Percentiles rank a stretch among this genome's conserved stretches.
These are phyloP conservation scores for Sugiyamaella neomexicana DNA, from an alignment of 1,139 yeast genomes.

Conservation along the genomic window DNA sequence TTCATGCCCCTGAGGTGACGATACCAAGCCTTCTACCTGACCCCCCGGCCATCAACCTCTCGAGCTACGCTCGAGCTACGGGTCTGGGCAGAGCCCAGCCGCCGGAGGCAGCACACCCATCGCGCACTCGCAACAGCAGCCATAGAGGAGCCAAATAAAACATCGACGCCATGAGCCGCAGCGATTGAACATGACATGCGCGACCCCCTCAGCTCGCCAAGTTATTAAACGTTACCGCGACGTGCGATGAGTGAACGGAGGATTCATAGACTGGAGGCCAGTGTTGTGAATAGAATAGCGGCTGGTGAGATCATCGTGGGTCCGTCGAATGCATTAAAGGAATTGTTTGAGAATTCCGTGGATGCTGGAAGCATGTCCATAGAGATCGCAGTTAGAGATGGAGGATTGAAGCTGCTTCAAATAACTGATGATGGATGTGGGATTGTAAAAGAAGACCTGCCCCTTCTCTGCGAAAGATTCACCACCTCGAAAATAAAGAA, in stretches of 20 bases:
- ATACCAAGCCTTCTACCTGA: background rate
- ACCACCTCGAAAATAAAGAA: conserved; percentile 67
- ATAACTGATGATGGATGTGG: conserved; percentile 82
- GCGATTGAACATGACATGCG: too few relatives aligned
- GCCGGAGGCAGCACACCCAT: background rate
- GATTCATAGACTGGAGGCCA: conserved; percentile 50
- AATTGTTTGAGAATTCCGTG: conserved; percentile 73
- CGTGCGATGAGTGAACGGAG: conserved; percentile 1
- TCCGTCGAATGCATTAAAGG: conserved; percentile 84
- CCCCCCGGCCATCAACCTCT: background rate
- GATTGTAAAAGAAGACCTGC: conserved; percentile 55
- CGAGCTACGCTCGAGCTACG: background rate
- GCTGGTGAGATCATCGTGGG: conserved; percentile 97
- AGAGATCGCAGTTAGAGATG: conserved; percentile 62
- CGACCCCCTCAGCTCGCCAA: too few relatives aligned
- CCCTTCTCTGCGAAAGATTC: conserved; percentile 60
- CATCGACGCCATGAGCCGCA: too few relatives aligned
- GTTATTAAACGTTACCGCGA: too few relatives aligned
- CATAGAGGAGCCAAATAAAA: too few relatives aligned
- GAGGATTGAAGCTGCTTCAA: conserved; percentile 60
- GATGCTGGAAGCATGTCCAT: conserved; percentile 72
- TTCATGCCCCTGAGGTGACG: too few relatives aligned
- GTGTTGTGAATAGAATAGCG: conserved; percentile 87
- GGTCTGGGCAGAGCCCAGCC: background rate
- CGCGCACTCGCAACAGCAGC: too few relatives aligned